Evolutionary conservation across 371 early-diverging fungal species (phyloP).

Genomic region (Massospora cicadina): DNA sequence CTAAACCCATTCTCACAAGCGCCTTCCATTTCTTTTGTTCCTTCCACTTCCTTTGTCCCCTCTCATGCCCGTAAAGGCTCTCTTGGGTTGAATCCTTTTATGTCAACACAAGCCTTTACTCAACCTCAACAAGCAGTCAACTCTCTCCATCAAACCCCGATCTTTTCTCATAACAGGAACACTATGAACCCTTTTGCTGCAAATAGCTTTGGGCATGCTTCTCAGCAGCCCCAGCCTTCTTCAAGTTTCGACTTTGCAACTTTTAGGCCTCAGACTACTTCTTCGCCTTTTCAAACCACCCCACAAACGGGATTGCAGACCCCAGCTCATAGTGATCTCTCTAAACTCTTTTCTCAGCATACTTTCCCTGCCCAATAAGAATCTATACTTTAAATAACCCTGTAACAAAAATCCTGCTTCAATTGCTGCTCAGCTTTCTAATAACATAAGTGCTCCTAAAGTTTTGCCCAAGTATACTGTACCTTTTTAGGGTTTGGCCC

Average conservation of each 20-base stretch:
- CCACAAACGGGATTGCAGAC: too few species aligned
- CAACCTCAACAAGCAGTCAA: too few species aligned
- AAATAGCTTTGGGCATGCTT: neutral
- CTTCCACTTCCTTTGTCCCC: neutral
- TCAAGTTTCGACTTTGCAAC: neutral
- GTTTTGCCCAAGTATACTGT: too few species aligned
- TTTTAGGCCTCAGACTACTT: neutral
- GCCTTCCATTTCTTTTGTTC: neutral
- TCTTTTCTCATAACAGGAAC: neutral
- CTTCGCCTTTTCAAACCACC: too few species aligned
- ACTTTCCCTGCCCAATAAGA: neutral
- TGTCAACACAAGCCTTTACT: neutral
- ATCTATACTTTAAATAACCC: too few species aligned
- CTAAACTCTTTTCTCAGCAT: neutral
- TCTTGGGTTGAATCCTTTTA: neutral
- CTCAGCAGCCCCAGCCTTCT: neutral
- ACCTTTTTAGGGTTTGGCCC: too few species aligned
- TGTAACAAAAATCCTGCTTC: too few species aligned
- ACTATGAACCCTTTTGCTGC: neutral
- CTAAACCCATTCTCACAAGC: neutral
- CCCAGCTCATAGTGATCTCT: neutral
- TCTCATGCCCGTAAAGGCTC: too few species aligned
- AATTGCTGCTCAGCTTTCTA: too few species aligned
- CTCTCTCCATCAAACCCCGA: too few species aligned
- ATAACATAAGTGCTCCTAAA: too few species aligned